Evolutionary conservation across 139 green algal genomes (phyloP).

Genomic region (Tetratostichococcus sp.): DNA sequence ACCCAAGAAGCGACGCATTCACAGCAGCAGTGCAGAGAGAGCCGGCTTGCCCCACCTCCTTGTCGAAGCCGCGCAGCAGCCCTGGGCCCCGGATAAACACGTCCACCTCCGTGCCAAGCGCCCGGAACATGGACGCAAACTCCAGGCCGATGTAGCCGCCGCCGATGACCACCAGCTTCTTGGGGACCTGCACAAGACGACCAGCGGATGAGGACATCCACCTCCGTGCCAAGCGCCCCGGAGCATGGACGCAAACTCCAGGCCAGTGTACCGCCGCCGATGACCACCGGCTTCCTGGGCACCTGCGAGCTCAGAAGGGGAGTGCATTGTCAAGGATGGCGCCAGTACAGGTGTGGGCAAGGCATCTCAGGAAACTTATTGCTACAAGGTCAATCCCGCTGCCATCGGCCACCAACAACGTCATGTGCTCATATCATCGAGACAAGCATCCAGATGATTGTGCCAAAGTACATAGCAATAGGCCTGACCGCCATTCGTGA

Average conservation of each 20-base stretch:
- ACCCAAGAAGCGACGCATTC: too few relatives aligned
- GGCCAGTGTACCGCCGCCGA: slow-evolving; percentile 96
- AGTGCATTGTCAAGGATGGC: too few relatives aligned
- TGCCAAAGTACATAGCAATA: too few relatives aligned
- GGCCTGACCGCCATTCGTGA: too few relatives aligned
- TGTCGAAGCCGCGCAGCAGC: slow-evolving; percentile 53
- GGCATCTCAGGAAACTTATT: too few relatives aligned
- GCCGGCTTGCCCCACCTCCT: slow-evolving; percentile 32
- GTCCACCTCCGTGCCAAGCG: slow-evolving; percentile 84
- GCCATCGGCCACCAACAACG: too few relatives aligned
- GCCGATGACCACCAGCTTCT: slow-evolving; percentile 79
- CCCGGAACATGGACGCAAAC: slow-evolving; percentile 92
- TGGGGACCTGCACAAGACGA: slow-evolving; percentile 12
- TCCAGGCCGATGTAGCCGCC: slow-evolving; percentile 97
- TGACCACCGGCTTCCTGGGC: slow-evolving; percentile 64
- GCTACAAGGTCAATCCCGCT: too few relatives aligned
- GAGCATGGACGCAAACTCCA: slow-evolving; percentile 98
- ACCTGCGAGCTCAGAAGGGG: too few relatives aligned
- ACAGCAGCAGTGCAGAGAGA: neutral
- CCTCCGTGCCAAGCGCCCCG: slow-evolving; percentile 76
- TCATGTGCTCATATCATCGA: too few relatives aligned
- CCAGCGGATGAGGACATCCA: slow-evolving; percentile 80
- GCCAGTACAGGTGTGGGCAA: too few relatives aligned
- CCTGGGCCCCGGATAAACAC: slow-evolving; percentile 60
- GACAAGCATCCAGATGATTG: too few relatives aligned